Evolutionary conservation across 305 asterid genomes (phyloP).

Genomic region (Solanum chacoense): DNA sequence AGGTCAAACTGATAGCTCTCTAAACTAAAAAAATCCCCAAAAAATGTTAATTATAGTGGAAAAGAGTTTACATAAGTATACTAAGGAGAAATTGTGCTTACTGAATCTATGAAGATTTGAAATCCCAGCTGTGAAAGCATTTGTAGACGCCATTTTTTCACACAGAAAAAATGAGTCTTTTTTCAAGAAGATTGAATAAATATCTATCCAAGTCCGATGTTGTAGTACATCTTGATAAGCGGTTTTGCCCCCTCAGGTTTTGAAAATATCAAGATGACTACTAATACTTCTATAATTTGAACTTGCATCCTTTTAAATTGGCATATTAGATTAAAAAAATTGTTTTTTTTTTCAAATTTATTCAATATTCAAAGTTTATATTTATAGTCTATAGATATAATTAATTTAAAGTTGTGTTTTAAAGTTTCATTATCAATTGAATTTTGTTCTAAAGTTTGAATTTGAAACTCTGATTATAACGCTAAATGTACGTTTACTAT

Average conservation of each 20-base stretch:
- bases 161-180: neutral
- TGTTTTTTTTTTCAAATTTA: neutral
- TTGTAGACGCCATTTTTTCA: constrained; percentile 14
- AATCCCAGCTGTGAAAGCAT: constrained; percentile 14
- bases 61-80: neutral
- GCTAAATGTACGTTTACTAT: neutral
- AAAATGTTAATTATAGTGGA: neutral
- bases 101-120: constrained; percentile 3
- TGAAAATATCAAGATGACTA: neutral
- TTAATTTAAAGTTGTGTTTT: neutral
- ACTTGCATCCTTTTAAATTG: neutral
- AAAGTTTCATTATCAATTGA: neutral
- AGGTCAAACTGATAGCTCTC: neutral
- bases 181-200: neutral
- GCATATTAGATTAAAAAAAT: too few species aligned
- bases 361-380: neutral
- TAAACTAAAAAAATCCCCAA: neutral
- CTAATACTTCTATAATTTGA: neutral
- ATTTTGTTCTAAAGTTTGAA: neutral
- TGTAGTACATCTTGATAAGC: neutral
- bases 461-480: neutral
- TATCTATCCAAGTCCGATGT: neutral
- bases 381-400: neutral
- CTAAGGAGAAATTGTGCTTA: neutral
- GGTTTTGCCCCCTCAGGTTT: neutral